Evolutionary conservation across 1,284 basidiomycete species (phyloP).

Genomic region (Athelia psychrophila): DNA sequence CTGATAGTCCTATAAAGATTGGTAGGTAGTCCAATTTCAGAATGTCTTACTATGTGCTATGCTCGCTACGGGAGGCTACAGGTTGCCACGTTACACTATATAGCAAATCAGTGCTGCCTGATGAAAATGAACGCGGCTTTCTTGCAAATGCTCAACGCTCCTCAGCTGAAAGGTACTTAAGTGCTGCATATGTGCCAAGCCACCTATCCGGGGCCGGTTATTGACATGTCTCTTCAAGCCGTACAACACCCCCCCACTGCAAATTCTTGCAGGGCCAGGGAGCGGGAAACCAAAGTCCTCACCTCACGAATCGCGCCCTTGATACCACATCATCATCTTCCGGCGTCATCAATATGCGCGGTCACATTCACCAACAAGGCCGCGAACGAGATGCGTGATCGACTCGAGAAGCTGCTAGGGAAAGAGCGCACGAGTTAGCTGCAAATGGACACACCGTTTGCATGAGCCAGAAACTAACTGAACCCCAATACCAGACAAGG

Average conservation of each 20-base stretch:
- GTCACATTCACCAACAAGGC: constrained; percentile 91
- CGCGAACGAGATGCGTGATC: constrained; percentile 83
- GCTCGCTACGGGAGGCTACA: too few relatives aligned
- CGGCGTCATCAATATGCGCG: constrained; percentile 68
- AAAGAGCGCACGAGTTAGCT: constrained; percentile 56
- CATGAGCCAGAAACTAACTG: constrained; percentile 66
- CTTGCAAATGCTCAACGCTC: constrained; percentile 26
- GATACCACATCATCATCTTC: constrained; percentile 53
- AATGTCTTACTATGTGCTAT: too few relatives aligned
- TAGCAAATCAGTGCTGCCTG: too few relatives aligned
- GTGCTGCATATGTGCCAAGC: neutral
- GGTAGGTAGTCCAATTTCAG: too few relatives aligned
- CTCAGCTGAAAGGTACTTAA: constrained; percentile 30
- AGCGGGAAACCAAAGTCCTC: constrained; percentile 78
- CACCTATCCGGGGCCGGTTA: neutral
- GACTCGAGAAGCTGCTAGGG: constrained; percentile 74
- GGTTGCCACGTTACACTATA: too few relatives aligned
- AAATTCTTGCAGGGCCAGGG: constrained; percentile 85
- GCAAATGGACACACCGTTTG: constrained; percentile 82
- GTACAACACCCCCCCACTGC: constrained; percentile 71
- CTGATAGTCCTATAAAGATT: too few relatives aligned
- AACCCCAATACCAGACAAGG: constrained; percentile 45
- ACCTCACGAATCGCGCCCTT: constrained; percentile 80
- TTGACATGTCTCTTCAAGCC: constrained; percentile 46
- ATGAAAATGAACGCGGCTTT: constrained; percentile 7